A percentile compares a stretch with the other conserved stretches of the same genome.
Evolutionary conservation across 1,284 basidiomycete species (phyloP).

Genomic region (Trichosporon sp.): DNA sequence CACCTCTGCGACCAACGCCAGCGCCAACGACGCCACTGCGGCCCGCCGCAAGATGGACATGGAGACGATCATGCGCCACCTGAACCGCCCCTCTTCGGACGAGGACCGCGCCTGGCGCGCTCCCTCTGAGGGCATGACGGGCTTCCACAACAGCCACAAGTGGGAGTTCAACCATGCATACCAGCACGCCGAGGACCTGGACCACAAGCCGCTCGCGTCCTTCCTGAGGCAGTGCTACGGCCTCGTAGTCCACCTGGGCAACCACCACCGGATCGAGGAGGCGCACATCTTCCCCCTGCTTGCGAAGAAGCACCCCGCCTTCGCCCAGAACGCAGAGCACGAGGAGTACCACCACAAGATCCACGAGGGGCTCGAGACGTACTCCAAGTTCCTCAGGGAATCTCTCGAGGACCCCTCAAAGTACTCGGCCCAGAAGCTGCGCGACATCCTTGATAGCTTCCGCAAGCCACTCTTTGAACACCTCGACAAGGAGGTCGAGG

Average conservation of each 20-base stretch:
- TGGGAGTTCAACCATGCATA: slow-evolving; percentile 6
- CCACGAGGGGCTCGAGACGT: slow-evolving; percentile 59
- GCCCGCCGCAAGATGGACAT: neutral
- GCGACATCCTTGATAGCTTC: slow-evolving; percentile 59
- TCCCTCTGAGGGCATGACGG: slow-evolving; percentile 7
- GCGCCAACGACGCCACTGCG: neutral
- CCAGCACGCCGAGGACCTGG: slow-evolving; percentile 8
- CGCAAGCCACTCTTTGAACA: slow-evolving; percentile 59
- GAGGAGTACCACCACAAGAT: slow-evolving; percentile 59
- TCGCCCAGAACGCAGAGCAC: slow-evolving; percentile 52
- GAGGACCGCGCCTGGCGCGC: slow-evolving; percentile 5
- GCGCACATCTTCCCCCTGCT: slow-evolving; percentile 60
- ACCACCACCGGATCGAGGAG: slow-evolving; percentile 60
- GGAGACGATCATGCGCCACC: neutral
- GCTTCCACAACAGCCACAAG: slow-evolving; percentile 11
- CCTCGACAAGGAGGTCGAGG: slow-evolving; percentile 64
- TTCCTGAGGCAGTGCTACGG: slow-evolving; percentile 2
- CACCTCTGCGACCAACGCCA: neutral
- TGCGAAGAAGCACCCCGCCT: slow-evolving; percentile 58
- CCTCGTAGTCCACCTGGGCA: slow-evolving; percentile 53
- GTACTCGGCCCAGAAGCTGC: slow-evolving; percentile 58
- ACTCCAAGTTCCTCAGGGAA: slow-evolving; percentile 53
- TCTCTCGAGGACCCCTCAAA: slow-evolving; percentile 52
- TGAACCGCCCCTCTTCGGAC: neutral
- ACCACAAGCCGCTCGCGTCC: neutral